Conservation (phyloP, 495 filamentous ascomycete species). For the Elasticomyces elasticus region DNA sequence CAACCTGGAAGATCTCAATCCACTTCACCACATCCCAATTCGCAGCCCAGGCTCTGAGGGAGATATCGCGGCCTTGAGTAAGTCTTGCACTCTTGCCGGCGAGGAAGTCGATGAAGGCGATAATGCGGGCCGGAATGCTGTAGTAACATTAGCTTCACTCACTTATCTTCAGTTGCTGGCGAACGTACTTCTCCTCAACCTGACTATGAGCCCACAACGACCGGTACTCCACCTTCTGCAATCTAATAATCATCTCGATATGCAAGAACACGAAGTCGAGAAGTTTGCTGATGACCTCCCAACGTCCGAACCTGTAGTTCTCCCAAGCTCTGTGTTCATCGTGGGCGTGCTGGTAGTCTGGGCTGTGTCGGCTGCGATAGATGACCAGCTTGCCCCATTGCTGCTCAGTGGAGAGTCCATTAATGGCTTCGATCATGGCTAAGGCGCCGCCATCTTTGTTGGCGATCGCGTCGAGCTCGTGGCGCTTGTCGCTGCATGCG, state of each 20-base stretch:
- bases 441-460: not conserved
- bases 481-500: not conserved
- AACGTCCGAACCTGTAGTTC: not conserved
- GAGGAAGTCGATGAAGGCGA: not conserved
- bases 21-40: not conserved
- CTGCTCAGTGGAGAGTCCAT: not conserved
- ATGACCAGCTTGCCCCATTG: not conserved
- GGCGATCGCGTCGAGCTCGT: not conserved
- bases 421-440: not conserved
- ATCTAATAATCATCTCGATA: not conserved
- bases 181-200: not conserved
- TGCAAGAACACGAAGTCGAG: not conserved
- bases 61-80: not conserved
- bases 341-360: not conserved
- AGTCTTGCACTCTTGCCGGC: not conserved
- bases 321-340: not conserved
- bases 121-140: not conserved
- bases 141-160: not conserved
- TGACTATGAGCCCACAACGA: not conserved
- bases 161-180: not conserved
- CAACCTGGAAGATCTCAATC: constrained; percentile 1
- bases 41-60: not conserved
- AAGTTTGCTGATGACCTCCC: not conserved
- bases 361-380: not conserved
- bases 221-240: not conserved